Evolutionary conservation across 208 protist species (phyloP).

Genomic region (Acanthamoeba triangularis): DNA sequence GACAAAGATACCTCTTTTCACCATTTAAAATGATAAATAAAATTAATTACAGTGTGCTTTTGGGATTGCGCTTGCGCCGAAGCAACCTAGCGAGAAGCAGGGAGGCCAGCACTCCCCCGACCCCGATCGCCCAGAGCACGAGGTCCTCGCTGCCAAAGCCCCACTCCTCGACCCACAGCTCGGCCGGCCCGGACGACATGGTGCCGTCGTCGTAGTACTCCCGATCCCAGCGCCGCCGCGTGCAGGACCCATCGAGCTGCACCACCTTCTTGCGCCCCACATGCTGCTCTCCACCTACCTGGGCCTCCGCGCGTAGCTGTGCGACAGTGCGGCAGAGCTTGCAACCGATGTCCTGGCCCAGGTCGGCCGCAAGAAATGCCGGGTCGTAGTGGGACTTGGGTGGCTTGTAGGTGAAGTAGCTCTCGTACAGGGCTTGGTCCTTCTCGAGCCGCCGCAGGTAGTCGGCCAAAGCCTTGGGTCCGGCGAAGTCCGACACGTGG

Average conservation of each 20-base stretch:
- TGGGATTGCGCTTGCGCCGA: too few relatives aligned
- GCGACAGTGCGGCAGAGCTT: neutral
- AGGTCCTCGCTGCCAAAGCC: slow-evolving; percentile 15
- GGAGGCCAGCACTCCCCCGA: neutral
- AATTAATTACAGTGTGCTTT: too few relatives aligned
- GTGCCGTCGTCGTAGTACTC: slow-evolving; percentile 57
- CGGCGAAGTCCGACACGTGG: slow-evolving; percentile 79
- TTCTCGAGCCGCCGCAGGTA: slow-evolving; percentile 82
- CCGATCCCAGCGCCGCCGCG: neutral
- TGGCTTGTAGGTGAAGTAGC: slow-evolving; percentile 80
- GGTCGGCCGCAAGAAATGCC: slow-evolving; percentile 2
- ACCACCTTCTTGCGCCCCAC: slow-evolving; percentile 18
- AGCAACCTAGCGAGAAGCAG: too few relatives aligned
- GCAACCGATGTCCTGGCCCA: neutral
- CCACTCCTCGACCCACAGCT: slow-evolving; percentile 47
- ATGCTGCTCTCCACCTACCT: neutral
- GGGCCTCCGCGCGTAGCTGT: neutral
- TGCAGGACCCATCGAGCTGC: slow-evolving; percentile 40
- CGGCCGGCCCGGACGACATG: neutral
- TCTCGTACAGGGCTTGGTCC: slow-evolving; percentile 79
- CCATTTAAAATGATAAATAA: too few relatives aligned
- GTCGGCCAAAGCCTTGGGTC: slow-evolving; percentile 78
- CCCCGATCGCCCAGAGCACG: neutral
- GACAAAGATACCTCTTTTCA: too few relatives aligned
- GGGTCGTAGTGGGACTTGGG: neutral